These are phyloP conservation scores for Pichia sp. DNA, from an alignment of 1,139 yeast species.

Conservation along the genomic window DNA sequence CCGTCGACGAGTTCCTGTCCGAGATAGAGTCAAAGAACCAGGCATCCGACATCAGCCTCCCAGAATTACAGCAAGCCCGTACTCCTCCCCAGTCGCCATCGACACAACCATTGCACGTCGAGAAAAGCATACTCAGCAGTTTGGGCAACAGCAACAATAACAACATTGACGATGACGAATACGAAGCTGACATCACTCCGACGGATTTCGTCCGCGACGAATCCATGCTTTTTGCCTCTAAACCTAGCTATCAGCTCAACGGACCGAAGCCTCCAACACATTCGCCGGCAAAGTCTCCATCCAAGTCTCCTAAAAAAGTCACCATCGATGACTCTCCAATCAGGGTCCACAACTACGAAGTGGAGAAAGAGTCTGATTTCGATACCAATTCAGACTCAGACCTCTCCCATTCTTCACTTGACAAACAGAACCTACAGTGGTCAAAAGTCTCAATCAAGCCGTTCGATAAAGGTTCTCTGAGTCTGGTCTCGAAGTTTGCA, in stretches of 20 bases:
- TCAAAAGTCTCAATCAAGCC: constrained; percentile 23
- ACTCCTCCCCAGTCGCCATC: constrained; percentile 21
- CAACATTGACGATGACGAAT: background rate
- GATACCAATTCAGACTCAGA: constrained; percentile 13
- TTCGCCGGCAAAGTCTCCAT: constrained; percentile 26
- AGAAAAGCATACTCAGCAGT: constrained; percentile 1
- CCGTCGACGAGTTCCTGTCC: constrained; percentile 31
- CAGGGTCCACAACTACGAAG: constrained; percentile 35
- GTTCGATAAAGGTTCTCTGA: constrained; percentile 9
- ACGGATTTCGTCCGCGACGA: background rate
- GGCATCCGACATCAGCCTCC: constrained; percentile 7
- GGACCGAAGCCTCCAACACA: constrained; percentile 24
- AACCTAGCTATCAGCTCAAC: constrained; percentile 11
- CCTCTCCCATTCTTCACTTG: background rate
- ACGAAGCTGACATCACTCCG: background rate
- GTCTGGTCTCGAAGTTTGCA: background rate
- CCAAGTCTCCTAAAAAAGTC: constrained; percentile 20
- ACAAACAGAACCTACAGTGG: constrained; percentile 23
- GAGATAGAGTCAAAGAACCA: constrained; percentile 23
- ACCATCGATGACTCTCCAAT: constrained; percentile 32
- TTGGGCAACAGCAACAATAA: background rate
- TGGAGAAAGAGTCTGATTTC: constrained; percentile 21
- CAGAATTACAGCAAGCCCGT: constrained; percentile 10
- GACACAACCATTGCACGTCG: constrained; percentile 22
- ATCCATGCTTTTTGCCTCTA: background rate